Evolutionary conservation across 2,329 filamentous ascomycete species (phyloP).

Genomic region (Emmonsiellopsis sp.): DNA sequence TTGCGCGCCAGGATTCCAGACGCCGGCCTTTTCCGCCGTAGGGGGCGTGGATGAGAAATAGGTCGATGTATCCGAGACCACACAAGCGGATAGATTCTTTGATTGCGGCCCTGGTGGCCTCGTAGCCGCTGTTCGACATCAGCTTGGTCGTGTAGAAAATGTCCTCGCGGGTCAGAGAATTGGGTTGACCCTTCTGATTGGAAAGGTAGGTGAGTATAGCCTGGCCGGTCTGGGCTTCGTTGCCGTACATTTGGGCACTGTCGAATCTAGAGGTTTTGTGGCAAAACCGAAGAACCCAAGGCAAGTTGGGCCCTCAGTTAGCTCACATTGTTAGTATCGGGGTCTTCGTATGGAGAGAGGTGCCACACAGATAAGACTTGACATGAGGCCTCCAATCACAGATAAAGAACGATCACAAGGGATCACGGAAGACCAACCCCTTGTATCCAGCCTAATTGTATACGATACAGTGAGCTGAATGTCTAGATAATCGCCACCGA

Average conservation of each 20-base stretch:
- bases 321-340: neutral
- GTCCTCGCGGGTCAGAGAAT: slow-evolving; percentile 35
- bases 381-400: too few species aligned
- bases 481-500: neutral
- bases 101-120: slow-evolving; percentile 43
- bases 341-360: neutral
- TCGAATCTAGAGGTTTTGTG: slow-evolving; percentile 35
- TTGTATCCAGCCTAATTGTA: slow-evolving; percentile 5
- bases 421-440: slow-evolving; percentile 1
- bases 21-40: slow-evolving; percentile 40
- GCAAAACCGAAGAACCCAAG: neutral
- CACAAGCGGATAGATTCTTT: slow-evolving; percentile 53
- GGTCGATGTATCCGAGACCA: slow-evolving; percentile 60
- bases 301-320: neutral
- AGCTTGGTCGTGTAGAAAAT: slow-evolving; percentile 45
- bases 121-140: slow-evolving; percentile 41
- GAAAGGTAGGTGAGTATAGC: slow-evolving; percentile 45
- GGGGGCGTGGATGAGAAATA: slow-evolving; percentile 50
- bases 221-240: slow-evolving; percentile 44
- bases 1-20: slow-evolving; percentile 50
- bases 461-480: neutral
- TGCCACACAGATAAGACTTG: neutral
- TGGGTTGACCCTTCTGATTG: slow-evolving; percentile 25
- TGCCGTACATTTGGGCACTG: slow-evolving; percentile 46
- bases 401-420: neutral